Evolutionary conservation across 352 stramenopile species (phyloP), one percentile per base, ranked within the genome.

Genomic region (Saprolegnia parasitica): DNA sequence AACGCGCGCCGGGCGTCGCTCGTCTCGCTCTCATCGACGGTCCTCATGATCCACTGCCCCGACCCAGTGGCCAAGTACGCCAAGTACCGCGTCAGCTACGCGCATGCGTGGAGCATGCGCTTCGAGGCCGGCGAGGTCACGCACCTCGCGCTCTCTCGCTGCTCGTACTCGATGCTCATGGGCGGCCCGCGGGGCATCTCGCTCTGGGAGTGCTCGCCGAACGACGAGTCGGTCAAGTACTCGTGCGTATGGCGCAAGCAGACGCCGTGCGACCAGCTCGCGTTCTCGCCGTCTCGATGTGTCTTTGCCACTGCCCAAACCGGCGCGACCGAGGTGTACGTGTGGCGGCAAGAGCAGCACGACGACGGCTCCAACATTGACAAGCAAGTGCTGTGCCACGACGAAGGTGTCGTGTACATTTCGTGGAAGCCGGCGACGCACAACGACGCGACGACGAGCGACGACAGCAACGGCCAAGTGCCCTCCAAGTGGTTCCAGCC

Each of bases 401-500:
- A 77, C 0, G 78, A 90, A n/a, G 81, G 77, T 16, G 79, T 94
- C 37, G 81, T 86, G 26, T 92, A 90, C 67, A 84, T 87, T 60
- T 87, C 84, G 35, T 94, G 86, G 86, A 94, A 91, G 75, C 84
- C 84, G 4, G 77, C 86, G 5, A 85, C 76, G 49, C 63, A 70
- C 61, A 61, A 83, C 76, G 20, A 83, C 85, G 47, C 81, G 81
- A 57, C 80, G 80, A 50, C 81, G 1, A 76, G 72, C 0, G 50
- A 80, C 29, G 80, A 87, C 68, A 78, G 79, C 58, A 82, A 93
- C 57, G 86, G 83, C 0, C 77, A 74, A 4, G 74, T 75, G 47
- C 81, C 82, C 46, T 79, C 86, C 47, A 76, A 86, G 55, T 92
- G 86, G 86, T 90, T 89, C 61, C 81, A 94, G 52, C 83, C 84